Evolutionary conservation across 345 rosid genomes (phyloP).

Genomic region (Populus deltoides): DNA sequence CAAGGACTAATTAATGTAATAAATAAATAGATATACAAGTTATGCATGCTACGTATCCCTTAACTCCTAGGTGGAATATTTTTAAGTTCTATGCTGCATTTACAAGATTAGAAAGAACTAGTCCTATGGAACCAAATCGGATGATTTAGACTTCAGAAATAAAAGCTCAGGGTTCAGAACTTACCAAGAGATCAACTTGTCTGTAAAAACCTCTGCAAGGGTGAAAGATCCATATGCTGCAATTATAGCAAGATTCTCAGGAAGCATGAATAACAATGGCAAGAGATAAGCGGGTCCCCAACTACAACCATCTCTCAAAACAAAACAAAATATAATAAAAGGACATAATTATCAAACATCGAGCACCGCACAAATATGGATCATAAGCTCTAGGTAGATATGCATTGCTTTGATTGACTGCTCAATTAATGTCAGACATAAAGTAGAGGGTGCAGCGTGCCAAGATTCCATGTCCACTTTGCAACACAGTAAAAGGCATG

Average conservation of each 20-base stretch:
- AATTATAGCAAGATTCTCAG: constrained; percentile 11
- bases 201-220: constrained; percentile 41
- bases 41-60: not conserved
- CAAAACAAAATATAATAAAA: too few relatives aligned
- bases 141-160: not conserved
- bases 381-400: too few relatives aligned
- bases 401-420: too few relatives aligned
- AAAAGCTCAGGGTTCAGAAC: not conserved
- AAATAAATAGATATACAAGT: not conserved
- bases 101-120: not conserved
- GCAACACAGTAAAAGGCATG: too few relatives aligned
- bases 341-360: too few relatives aligned
- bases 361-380: too few relatives aligned
- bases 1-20: not conserved
- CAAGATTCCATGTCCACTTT: too few relatives aligned
- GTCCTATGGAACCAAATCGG: not conserved
- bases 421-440: too few relatives aligned
- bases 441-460: too few relatives aligned
- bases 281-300: not conserved
- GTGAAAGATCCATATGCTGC: constrained; percentile 54
- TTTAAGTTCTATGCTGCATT: not conserved
- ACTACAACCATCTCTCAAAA: too few relatives aligned
- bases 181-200: constrained; percentile 47
- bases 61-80: not conserved
- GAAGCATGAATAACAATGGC: not conserved